Conservation (phyloP, 805 yeast species). For the Spathaspora sp. region DNA sequence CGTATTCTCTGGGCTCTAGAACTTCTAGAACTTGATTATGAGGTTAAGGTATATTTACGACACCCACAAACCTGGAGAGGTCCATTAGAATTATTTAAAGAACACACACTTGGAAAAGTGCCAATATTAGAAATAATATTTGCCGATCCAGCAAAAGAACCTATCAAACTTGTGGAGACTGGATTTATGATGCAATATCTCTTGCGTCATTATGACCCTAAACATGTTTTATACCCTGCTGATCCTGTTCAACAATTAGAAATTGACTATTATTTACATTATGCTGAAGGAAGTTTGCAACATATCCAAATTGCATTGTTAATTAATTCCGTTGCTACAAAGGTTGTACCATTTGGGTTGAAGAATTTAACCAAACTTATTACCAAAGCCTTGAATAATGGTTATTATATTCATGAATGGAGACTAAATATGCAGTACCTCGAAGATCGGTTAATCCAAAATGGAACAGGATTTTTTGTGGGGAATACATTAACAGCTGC, state of each 20-base stretch:
- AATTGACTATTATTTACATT: slow-evolving; percentile 54
- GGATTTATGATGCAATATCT: slow-evolving; percentile 38
- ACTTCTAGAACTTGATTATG: slow-evolving; percentile 52
- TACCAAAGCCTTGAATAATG: slow-evolving; percentile 43
- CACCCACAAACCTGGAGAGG: slow-evolving; percentile 41
- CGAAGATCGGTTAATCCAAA: slow-evolving; percentile 18
- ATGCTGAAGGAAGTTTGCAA: slow-evolving; percentile 60
- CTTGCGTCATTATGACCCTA: slow-evolving; percentile 31
- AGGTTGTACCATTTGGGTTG: slow-evolving; percentile 45
- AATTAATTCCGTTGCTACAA: slow-evolving; percentile 38
- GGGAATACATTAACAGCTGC: slow-evolving; percentile 36
- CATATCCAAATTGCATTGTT: slow-evolving; percentile 40
- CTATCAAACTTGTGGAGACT: slow-evolving; percentile 31
- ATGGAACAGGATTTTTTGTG: slow-evolving; percentile 34
- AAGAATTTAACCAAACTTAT: slow-evolving; percentile 42
- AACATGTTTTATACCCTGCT: slow-evolving; percentile 20
- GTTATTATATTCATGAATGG: slow-evolving; percentile 48
- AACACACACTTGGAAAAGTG: slow-evolving; percentile 62
- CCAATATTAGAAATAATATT: slow-evolving; percentile 50
- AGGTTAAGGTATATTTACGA: slow-evolving; percentile 50
- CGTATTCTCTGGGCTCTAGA: slow-evolving; percentile 66
- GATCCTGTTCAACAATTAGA: slow-evolving; percentile 36
- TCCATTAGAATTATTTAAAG: slow-evolving; percentile 44
- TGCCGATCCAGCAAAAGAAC: slow-evolving; percentile 31
- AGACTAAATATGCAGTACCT: slow-evolving; percentile 27